Evolutionary conservation across 106 monocot genomes (phyloP).

Genomic region (Dendrobium catenatum): DNA sequence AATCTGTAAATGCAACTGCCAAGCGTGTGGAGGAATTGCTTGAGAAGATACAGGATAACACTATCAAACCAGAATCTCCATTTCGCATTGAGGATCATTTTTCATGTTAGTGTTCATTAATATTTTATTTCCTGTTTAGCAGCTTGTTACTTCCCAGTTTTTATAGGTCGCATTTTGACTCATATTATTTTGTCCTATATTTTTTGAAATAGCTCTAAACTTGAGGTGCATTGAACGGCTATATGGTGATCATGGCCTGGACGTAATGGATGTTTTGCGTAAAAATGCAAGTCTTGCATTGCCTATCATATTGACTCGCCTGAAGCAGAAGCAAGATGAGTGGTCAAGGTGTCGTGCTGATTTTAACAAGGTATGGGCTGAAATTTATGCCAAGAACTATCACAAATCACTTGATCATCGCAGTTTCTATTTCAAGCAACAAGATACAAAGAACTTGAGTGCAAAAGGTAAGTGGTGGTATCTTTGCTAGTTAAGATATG

Average conservation of each 20-base stretch:
- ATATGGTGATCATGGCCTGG: slow-evolving; percentile 89
- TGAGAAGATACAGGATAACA: slow-evolving; percentile 58
- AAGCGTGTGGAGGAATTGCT: slow-evolving; percentile 61
- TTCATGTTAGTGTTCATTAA: slow-evolving; percentile 39
- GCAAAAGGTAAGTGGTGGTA: slow-evolving; percentile 58
- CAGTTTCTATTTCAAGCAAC: slow-evolving; percentile 95
- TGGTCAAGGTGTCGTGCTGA: slow-evolving; percentile 70
- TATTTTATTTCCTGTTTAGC: not conserved
- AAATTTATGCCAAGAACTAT: slow-evolving; percentile 85
- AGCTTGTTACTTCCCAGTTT: not conserved
- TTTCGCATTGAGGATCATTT: slow-evolving; percentile 66
- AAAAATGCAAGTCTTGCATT: slow-evolving; percentile 71
- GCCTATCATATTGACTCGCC: slow-evolving; percentile 69
- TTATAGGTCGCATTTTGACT: not conserved
- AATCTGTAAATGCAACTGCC: slow-evolving; percentile 62
- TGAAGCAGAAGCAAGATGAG: slow-evolving; percentile 93
- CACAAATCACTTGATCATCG: slow-evolving; percentile 87
- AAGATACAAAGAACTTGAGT: slow-evolving; percentile 73
- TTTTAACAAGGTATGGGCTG: slow-evolving; percentile 93
- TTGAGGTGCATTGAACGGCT: slow-evolving; percentile 83
- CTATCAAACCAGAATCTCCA: slow-evolving; percentile 50
- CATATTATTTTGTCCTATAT: not conserved
- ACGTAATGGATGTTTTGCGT: slow-evolving; percentile 70
- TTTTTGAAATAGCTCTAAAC: slow-evolving; percentile 48
- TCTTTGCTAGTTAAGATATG: not conserved